Evolutionary conservation across 257 asterid species (phyloP).

Genomic region (Penstemon barbatus): DNA sequence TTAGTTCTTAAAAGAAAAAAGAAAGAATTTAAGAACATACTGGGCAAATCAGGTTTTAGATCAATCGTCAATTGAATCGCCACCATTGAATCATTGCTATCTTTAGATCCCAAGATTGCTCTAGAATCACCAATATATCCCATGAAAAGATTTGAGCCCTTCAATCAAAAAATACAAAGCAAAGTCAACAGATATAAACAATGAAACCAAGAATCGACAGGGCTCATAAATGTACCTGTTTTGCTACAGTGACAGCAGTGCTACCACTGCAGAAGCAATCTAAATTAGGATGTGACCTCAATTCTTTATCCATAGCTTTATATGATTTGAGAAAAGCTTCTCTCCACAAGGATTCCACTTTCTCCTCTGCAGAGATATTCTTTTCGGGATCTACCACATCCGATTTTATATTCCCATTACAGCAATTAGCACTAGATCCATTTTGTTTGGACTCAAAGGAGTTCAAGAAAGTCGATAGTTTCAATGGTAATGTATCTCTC

Average conservation of each 20-base stretch:
- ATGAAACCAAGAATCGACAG: neutral
- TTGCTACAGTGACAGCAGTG: conserved; percentile 82
- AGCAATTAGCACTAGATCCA: conserved; percentile 61
- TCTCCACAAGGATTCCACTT: conserved; percentile 62
- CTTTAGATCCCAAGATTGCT: conserved; percentile 89
- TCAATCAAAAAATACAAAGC: conserved; percentile 24
- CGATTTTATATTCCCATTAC: conserved; percentile 52
- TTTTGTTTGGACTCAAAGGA: conserved; percentile 56
- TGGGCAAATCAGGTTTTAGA: conserved; percentile 93
- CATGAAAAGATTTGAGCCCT: conserved; percentile 89
- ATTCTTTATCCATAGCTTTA: conserved; percentile 92
- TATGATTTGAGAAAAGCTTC: conserved; percentile 88
- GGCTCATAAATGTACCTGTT: conserved; percentile 55
- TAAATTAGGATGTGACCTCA: conserved; percentile 81
- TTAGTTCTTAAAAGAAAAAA: neutral
- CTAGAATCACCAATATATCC: conserved; percentile 95
- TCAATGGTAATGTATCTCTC: conserved; percentile 79
- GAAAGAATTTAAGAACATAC: conserved; percentile 38
- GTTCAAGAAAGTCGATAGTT: conserved; percentile 56
- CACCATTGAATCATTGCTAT: conserved; percentile 64
- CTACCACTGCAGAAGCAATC: conserved; percentile 99
- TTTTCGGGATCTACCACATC: conserved; percentile 76
- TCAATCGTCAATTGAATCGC: conserved; percentile 95
- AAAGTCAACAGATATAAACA: conserved; percentile 5
- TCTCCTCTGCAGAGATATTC: conserved; percentile 46